These are phyloP conservation scores for Earliella scabrosa DNA, from an alignment of 1,284 basidiomycete species.

Conservation along the genomic window DNA sequence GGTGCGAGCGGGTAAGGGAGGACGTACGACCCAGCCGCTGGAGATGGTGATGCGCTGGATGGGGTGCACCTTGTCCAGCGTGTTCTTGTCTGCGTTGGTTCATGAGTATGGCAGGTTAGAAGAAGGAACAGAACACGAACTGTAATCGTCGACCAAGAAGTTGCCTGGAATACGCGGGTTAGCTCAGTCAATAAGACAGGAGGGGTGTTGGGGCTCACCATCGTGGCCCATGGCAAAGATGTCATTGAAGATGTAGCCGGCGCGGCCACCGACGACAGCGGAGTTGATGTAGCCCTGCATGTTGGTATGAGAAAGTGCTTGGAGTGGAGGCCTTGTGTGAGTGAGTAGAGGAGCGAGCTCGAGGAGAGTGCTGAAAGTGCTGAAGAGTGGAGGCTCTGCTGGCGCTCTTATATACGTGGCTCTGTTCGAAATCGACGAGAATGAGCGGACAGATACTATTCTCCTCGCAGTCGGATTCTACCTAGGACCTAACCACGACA, in stretches of 20 bases:
- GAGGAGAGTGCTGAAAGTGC: too few species aligned
- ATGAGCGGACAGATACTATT: too few species aligned
- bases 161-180: background rate
- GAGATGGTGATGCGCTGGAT: conserved; percentile 17
- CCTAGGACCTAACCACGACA: too few species aligned
- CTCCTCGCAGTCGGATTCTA: too few species aligned
- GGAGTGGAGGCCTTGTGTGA: background rate
- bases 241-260: conserved; percentile 12
- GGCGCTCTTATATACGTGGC: too few species aligned
- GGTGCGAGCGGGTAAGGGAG: background rate
- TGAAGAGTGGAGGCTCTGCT: too few species aligned
- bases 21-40: conserved; percentile 13
- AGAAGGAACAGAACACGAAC: background rate
- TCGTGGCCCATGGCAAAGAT: background rate
- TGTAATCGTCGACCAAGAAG: background rate
- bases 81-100: background rate
- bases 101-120: too few species aligned
- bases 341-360: background rate
- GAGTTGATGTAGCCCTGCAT: conserved; percentile 15
- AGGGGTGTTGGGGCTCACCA: background rate
- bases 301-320: background rate
- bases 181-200: too few species aligned
- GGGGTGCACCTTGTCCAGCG: conserved; percentile 10
- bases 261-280: conserved; percentile 18
- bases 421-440: too few species aligned